phyloP scores from a whole-genome alignment of 305 asterid species.

The Solanum hybrid region DNA sequence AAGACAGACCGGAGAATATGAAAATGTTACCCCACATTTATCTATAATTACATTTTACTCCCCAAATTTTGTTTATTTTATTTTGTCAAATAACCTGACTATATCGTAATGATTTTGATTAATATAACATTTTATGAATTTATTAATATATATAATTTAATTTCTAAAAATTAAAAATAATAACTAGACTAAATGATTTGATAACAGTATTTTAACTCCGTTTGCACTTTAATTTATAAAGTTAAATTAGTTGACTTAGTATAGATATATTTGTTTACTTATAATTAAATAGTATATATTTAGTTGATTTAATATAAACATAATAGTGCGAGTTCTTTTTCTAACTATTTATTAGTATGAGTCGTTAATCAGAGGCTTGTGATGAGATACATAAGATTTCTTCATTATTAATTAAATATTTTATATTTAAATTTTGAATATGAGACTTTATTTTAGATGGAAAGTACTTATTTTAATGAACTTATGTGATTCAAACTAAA shows the following conservation, averaged over 20 bases:
- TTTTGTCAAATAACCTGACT: too few relatives aligned
- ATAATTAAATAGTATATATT: not conserved
- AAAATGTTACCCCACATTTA: not conserved
- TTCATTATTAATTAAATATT: not conserved
- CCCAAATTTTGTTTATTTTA: not conserved
- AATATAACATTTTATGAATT: not conserved
- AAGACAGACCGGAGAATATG: not conserved
- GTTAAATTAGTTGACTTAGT: not conserved
- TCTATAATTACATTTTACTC: not conserved
- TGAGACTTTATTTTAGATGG: not conserved
- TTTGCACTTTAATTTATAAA: not conserved
- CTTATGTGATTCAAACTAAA: not conserved
- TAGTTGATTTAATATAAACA: not conserved
- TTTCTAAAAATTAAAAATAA: not conserved
- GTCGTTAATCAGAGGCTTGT: not conserved
- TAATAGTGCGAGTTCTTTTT: not conserved
- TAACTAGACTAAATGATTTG: not conserved
- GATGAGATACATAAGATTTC: not conserved
- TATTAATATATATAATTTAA: not conserved
- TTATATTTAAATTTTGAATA: not conserved
- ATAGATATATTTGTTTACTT: not conserved
- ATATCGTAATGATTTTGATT: not conserved
- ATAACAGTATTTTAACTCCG: not conserved
- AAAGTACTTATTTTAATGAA: not conserved
- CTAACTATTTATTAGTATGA: not conserved